These are phyloP conservation scores for Saposhnikovia divaricata DNA, from an alignment of 129 eudicot species.

Conservation along the genomic window DNA sequence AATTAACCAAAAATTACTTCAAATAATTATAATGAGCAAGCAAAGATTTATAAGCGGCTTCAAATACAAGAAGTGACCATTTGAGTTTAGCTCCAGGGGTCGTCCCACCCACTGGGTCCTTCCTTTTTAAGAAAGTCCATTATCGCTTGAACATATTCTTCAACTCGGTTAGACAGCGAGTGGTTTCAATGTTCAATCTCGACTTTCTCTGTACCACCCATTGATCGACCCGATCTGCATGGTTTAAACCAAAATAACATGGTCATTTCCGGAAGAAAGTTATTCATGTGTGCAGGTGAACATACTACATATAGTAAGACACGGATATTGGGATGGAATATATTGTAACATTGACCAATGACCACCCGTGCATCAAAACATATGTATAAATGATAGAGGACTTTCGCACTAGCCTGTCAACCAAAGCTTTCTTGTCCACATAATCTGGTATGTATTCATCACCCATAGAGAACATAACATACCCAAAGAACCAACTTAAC, in stretches of 20 bases:
- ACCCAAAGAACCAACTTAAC: conserved; percentile 15
- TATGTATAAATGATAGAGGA: neutral
- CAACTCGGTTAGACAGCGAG: conserved; percentile 76
- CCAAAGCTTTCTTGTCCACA: conserved; percentile 86
- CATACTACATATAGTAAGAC: neutral
- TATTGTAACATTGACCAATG: neutral
- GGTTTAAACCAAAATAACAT: neutral
- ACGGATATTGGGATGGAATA: neutral
- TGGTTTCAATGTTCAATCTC: conserved; percentile 87
- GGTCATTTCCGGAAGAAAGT: neutral
- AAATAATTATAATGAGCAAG: neutral
- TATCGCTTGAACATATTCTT: conserved; percentile 68
- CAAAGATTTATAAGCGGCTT: neutral
- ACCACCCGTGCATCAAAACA: neutral
- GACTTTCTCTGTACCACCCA: conserved; percentile 93
- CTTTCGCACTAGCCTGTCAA: conserved; percentile 41
- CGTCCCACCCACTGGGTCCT: conserved; percentile 91
- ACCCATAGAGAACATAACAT: conserved; percentile 82
- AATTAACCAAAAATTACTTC: neutral
- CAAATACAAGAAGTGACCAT: neutral
- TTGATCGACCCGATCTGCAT: conserved; percentile 64
- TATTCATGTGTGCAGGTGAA: neutral
- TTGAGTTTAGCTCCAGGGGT: conserved; percentile 58
- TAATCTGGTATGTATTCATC: conserved; percentile 87
- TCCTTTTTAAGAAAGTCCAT: conserved; percentile 64